phyloP scores from a whole-genome alignment of 1,284 basidiomycete species.

The Sanguinoderma infundibulare region DNA sequence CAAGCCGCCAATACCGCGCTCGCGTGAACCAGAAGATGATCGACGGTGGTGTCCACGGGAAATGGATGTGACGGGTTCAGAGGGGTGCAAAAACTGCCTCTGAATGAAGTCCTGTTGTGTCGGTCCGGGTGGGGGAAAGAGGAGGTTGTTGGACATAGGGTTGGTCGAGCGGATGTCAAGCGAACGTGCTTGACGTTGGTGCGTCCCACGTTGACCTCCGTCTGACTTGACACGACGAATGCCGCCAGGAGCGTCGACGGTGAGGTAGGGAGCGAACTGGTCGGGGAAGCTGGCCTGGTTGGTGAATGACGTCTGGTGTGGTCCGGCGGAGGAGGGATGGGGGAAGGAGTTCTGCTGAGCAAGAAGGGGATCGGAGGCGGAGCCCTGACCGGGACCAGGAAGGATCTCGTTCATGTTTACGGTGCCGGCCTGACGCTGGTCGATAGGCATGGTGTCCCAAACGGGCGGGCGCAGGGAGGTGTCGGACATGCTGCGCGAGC shows the following conservation, averaged over 20 bases:
- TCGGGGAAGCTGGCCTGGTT: constrained; percentile 33
- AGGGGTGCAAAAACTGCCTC: constrained; percentile 47
- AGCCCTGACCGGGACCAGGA: constrained; percentile 33
- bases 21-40: constrained; percentile 62
- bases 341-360: constrained; percentile 20
- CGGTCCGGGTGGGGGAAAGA: constrained; percentile 43
- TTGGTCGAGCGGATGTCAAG: constrained; percentile 30
- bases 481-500: constrained; percentile 61
- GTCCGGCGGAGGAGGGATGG: constrained; percentile 37
- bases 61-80: constrained; percentile 44
- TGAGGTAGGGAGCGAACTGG: constrained; percentile 44
- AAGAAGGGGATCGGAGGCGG: constrained; percentile 31
- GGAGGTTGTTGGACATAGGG: constrained; percentile 23
- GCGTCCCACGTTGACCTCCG: constrained; percentile 35
- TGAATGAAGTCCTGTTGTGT: constrained; percentile 51
- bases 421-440: constrained; percentile 38
- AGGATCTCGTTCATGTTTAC: constrained; percentile 55
- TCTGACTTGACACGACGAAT: constrained; percentile 54
- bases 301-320: constrained; percentile 36
- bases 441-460: constrained; percentile 49
- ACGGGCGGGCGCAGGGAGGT: constrained; percentile 55
- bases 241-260: constrained; percentile 43
- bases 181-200: constrained; percentile 31
- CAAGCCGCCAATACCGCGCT: constrained; percentile 32
- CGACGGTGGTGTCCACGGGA: constrained; percentile 55